A percentile compares a stretch with the other conserved stretches of the same genome.
Evolutionary conservation across 176 grass and related monocot genomes (phyloP).

Genomic region (Puccinellia tenuiflora): DNA sequence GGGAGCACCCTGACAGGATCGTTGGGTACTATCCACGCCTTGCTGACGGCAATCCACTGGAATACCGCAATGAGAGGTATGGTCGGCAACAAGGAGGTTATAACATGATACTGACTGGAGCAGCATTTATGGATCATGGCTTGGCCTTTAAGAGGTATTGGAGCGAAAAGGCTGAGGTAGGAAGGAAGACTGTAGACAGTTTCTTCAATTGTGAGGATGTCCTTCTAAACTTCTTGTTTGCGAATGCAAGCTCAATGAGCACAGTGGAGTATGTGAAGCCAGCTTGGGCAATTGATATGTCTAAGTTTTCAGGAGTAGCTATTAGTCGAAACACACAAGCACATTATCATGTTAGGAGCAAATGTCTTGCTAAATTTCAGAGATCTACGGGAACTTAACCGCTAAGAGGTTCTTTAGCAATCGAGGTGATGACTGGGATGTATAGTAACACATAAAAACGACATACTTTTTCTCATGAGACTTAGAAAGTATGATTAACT

Average conservation of each 20-base stretch:
- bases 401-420: constrained; percentile 52
- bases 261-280: constrained; percentile 85
- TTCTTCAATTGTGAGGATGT: constrained; percentile 92
- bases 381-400: constrained; percentile 72
- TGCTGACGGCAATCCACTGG: constrained; percentile 49
- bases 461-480: background rate
- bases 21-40: constrained; percentile 88
- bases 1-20: constrained; percentile 58
- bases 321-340: constrained; percentile 68
- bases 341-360: constrained; percentile 75
- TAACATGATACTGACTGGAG: constrained; percentile 88
- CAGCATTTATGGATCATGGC: constrained; percentile 89
- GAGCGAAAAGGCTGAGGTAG: constrained; percentile 55
- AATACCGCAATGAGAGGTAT: constrained; percentile 65
- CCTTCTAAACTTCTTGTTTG: constrained; percentile 84
- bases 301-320: constrained; percentile 84
- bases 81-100: constrained; percentile 49
- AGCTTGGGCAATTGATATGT: constrained; percentile 90
- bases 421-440: constrained; percentile 80
- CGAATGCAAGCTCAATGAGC: constrained; percentile 55
- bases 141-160: constrained; percentile 76
- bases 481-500: background rate
- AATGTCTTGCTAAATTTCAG: constrained; percentile 64
- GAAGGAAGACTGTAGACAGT: constrained; percentile 50
- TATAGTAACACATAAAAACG: constrained; percentile 19